phyloP scores from a whole-genome alignment of 371 early-diverging fungal species.

The Syncephalastrum racemosum region DNA sequence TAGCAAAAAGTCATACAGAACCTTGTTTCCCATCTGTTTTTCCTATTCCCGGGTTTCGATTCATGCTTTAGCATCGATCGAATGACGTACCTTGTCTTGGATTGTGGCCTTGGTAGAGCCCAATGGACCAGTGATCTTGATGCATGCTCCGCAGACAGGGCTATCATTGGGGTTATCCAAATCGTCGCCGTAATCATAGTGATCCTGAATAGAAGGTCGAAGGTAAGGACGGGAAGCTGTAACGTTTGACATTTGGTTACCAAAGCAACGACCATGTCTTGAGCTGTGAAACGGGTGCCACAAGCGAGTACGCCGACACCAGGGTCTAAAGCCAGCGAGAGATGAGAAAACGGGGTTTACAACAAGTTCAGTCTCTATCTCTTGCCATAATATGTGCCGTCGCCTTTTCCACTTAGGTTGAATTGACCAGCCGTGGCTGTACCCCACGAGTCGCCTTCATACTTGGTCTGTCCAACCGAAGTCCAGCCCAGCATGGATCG shows the following conservation, averaged over 20 bases:
- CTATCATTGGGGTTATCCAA: slow-evolving; percentile 40
- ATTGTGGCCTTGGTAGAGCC: slow-evolving; percentile 42
- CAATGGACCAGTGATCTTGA: slow-evolving; percentile 35
- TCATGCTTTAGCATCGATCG: neutral
- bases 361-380: neutral
- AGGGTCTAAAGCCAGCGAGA: slow-evolving; percentile 29
- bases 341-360: neutral
- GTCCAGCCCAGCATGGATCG: slow-evolving; percentile 21
- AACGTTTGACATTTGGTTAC: slow-evolving; percentile 20
- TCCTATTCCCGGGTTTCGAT: neutral
- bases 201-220: slow-evolving; percentile 23
- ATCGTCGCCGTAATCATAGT: slow-evolving; percentile 37
- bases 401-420: slow-evolving; percentile 39
- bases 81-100: slow-evolving; percentile 38
- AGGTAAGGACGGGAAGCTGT: neutral
- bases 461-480: slow-evolving; percentile 37
- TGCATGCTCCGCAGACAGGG: slow-evolving; percentile 46
- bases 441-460: slow-evolving; percentile 41
- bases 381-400: slow-evolving; percentile 50
- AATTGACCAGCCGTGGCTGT: slow-evolving; percentile 29
- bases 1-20: slow-evolving; percentile 3
- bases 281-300: slow-evolving; percentile 37
- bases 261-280: slow-evolving; percentile 41
- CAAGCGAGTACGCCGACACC: slow-evolving; percentile 44
- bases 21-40: neutral